Percentiles rank a stretch among this genome's conserved stretches.
Conservation (phyloP, 73 alveolate genomes). For the Tetrahymena thermophila region DNA sequence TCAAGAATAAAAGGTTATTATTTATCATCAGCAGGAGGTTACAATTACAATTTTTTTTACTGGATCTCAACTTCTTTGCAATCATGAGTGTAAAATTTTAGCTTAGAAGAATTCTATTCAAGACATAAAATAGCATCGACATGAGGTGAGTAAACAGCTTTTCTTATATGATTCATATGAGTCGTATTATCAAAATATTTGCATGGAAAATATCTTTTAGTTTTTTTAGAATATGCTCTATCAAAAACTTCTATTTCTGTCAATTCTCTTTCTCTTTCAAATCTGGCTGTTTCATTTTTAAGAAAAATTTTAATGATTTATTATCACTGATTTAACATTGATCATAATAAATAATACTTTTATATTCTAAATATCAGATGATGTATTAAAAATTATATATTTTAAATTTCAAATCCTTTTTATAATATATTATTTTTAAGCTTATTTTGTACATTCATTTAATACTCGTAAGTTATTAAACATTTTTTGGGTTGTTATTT, state of each 20-base stretch:
- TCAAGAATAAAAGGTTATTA: slow-evolving; percentile 4
- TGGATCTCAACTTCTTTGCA: slow-evolving; percentile 34
- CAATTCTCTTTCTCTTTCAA: slow-evolving; percentile 43
- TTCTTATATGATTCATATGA: slow-evolving; percentile 37
- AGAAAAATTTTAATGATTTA: not conserved
- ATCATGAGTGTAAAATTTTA: slow-evolving; percentile 56
- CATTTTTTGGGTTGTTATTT: too few relatives aligned
- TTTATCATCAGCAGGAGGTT: slow-evolving; percentile 46
- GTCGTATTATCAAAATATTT: slow-evolving; percentile 45
- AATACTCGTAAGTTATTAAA: too few relatives aligned
- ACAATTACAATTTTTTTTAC: slow-evolving; percentile 18
- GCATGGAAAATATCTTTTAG: slow-evolving; percentile 46
- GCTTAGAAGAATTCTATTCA: slow-evolving; percentile 53
- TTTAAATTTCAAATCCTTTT: too few relatives aligned
- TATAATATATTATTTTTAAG: too few relatives aligned
- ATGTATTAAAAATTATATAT: too few relatives aligned
- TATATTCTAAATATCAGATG: too few relatives aligned
- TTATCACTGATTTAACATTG: too few relatives aligned
- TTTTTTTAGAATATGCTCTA: slow-evolving; percentile 57
- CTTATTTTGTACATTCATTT: too few relatives aligned
- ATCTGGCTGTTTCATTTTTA: slow-evolving; percentile 6
- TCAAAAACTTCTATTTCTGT: slow-evolving; percentile 65
- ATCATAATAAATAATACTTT: too few relatives aligned
- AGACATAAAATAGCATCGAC: slow-evolving; percentile 51
- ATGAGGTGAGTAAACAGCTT: slow-evolving; percentile 25